These are phyloP conservation scores for Linum lewisii DNA, from an alignment of 345 rosid species.

Conservation along the genomic window DNA sequence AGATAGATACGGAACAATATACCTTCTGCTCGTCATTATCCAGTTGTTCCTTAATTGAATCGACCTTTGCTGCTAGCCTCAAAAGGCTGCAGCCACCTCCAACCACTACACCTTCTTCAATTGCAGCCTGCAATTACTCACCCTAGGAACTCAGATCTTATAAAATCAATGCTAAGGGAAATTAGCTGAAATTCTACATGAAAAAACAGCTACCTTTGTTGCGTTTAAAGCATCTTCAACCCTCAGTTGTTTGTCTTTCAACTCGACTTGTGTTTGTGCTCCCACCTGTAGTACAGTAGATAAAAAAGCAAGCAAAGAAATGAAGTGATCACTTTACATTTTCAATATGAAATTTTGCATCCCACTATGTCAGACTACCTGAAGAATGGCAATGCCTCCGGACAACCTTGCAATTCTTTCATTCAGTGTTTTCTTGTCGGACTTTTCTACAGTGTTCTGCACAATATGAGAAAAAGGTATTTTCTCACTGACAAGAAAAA, in stretches of 20 bases:
- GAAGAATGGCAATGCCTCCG: conserved; percentile 76
- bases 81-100: conserved; percentile 89
- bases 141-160: conserved; percentile 13
- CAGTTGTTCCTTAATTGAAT: conserved; percentile 46
- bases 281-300: conserved; percentile 53
- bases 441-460: conserved; percentile 64
- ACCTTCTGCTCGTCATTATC: conserved; percentile 86
- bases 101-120: conserved; percentile 89
- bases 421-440: conserved; percentile 65
- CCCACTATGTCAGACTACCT: conserved; percentile 47
- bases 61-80: conserved; percentile 64
- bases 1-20: neutral
- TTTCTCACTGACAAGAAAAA: neutral
- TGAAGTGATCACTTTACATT: neutral
- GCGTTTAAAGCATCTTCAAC: conserved; percentile 93
- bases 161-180: neutral
- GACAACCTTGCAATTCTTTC: conserved; percentile 84
- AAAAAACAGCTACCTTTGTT: conserved; percentile 51
- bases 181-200: neutral
- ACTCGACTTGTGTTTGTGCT: conserved; percentile 82
- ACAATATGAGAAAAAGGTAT: conserved; percentile 9
- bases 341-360: conserved; percentile 1
- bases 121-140: conserved; percentile 55
- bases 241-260: conserved; percentile 82
- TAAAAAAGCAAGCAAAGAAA: conserved; percentile 4